Conservation (phyloP, 805 yeast species). For the Priceomyces medius region DNA sequence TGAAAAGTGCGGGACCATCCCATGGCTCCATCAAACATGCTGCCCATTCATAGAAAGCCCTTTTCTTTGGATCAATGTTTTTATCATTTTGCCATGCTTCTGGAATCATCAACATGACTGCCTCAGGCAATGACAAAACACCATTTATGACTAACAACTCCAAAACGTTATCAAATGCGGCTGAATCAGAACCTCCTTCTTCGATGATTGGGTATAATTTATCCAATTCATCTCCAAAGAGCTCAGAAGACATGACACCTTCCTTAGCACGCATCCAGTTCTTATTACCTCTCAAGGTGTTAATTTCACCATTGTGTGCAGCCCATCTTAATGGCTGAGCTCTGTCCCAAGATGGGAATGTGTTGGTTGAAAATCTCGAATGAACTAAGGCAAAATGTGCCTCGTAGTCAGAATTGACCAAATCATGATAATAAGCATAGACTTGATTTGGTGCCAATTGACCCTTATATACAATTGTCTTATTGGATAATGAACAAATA, state of each 20-base stretch:
- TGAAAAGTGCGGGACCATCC: slow-evolving; percentile 98
- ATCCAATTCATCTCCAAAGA: slow-evolving; percentile 90
- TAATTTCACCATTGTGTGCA: slow-evolving; percentile 98
- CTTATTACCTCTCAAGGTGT: slow-evolving; percentile 95
- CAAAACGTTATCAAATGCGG: slow-evolving; percentile 93
- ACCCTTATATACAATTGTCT: slow-evolving; percentile 94
- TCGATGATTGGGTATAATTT: slow-evolving; percentile 92
- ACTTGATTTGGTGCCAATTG: slow-evolving; percentile 97
- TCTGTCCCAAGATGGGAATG: slow-evolving; percentile 99
- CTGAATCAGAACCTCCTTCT: slow-evolving; percentile 98
- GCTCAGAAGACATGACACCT: slow-evolving; percentile 86
- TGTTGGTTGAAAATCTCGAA: slow-evolving; percentile 95
- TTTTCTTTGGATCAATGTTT: slow-evolving; percentile 84
- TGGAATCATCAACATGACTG: slow-evolving; percentile 94
- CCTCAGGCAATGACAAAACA: slow-evolving; percentile 89
- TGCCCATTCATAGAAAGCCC: slow-evolving; percentile 98
- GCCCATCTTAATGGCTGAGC: slow-evolving; percentile 98
- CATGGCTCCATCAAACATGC: slow-evolving; percentile 99
- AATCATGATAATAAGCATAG: slow-evolving; percentile 89
- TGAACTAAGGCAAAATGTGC: slow-evolving; percentile 96
- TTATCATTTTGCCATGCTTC: slow-evolving; percentile 96
- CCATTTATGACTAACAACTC: slow-evolving; percentile 92
- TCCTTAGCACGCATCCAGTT: slow-evolving; percentile 99
- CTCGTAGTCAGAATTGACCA: slow-evolving; percentile 86
- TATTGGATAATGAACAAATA: slow-evolving; percentile 86